Base-by-base conservation (phyloP, 1,139 yeast genomes). In the Yamadazyma membranifaciens region DNA sequence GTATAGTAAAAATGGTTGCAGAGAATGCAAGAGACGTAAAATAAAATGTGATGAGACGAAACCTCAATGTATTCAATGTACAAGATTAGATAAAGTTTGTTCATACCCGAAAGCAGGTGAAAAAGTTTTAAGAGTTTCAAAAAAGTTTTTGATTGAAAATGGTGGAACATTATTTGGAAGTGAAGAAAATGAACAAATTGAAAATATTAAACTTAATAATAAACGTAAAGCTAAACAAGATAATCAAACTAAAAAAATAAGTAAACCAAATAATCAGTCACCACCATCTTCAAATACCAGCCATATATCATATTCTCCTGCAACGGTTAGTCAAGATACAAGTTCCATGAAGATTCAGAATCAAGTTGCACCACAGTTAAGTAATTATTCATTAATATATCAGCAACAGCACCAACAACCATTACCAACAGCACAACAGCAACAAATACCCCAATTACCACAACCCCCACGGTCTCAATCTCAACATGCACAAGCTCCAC, bases 31-130 rank as follows among this genome's bases (percentile, higher is more conserved):
- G 43, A 52, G 74, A 39, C 54, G 74, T 13, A 68, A 68, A 42
- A 66, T 67, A 39, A 67, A 67, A 55, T 81, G 87, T 54, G 85
- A 80, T 53, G 87, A 81, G 51, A 67, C 66, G 1, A 77, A 78
- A 46, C 85, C 85, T 1, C 57, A 56, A 33, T 81, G 87, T 51
- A 65, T 77, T 71, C 71, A 65, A 45, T 68, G 74, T 46, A 49
- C 57, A 4, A 46, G 73, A 33, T 52, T 68, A 24, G 56, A 55
- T 34, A 68, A 68, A 42, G 51, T 43, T 1, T 68, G 74, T 45
- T 52, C 56, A 7, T 68, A 68, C 45, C 69, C 74, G 37, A 51
- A 47, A 34, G 47, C 52, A 29, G 67, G 73, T 1, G 69, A 64
- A 42, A 72, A 51, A 34, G 68, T 63, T 1, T 41, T 54, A 24